phyloP scores from a whole-genome alignment of 2,329 filamentous ascomycete species.

The Neofusicoccum laricinum region DNA sequence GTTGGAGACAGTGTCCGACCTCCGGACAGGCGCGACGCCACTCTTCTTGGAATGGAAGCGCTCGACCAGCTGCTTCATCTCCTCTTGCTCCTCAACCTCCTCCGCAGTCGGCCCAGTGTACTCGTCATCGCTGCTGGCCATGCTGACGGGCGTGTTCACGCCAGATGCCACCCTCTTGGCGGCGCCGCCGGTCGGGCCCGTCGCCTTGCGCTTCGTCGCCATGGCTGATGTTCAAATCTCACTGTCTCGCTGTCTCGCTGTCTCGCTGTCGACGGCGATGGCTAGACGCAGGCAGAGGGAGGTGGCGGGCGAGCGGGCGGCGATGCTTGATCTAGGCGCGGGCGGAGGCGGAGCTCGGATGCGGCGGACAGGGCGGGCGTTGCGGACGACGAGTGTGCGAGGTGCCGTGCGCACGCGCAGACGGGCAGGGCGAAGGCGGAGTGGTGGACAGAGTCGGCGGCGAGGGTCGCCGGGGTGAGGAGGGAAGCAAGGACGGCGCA shows the following conservation, averaged over 20 bases:
- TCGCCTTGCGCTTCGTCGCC: slow-evolving; percentile 48
- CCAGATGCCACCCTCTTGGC: slow-evolving; percentile 39
- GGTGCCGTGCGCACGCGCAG: neutral
- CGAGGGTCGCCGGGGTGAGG: neutral
- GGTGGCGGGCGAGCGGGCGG: neutral
- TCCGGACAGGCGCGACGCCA: neutral
- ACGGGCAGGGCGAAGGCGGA: neutral
- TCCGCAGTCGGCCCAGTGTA: slow-evolving; percentile 53
- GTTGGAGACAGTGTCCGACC: slow-evolving; percentile 52
- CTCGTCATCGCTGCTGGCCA: slow-evolving; percentile 55
- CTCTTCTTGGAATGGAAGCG: slow-evolving; percentile 44
- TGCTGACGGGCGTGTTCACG: slow-evolving; percentile 40
- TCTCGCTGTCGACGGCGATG: slow-evolving; percentile 45
- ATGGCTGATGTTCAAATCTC: slow-evolving; percentile 30
- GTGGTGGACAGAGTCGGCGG: neutral
- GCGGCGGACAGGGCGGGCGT: neutral
- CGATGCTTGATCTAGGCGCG: neutral
- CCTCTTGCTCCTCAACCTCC: slow-evolving; percentile 45
- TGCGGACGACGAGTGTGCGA: neutral
- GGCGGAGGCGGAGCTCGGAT: no score
- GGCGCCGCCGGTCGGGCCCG: slow-evolving; percentile 26
- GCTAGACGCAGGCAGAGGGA: slow-evolving; percentile 19
- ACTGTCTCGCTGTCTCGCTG: slow-evolving; percentile 47
- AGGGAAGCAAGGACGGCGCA: neutral
- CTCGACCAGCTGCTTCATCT: slow-evolving; percentile 42